Conservation (phyloP, 2,329 filamentous ascomycete species). For the Colletotrichum viniferum region DNA sequence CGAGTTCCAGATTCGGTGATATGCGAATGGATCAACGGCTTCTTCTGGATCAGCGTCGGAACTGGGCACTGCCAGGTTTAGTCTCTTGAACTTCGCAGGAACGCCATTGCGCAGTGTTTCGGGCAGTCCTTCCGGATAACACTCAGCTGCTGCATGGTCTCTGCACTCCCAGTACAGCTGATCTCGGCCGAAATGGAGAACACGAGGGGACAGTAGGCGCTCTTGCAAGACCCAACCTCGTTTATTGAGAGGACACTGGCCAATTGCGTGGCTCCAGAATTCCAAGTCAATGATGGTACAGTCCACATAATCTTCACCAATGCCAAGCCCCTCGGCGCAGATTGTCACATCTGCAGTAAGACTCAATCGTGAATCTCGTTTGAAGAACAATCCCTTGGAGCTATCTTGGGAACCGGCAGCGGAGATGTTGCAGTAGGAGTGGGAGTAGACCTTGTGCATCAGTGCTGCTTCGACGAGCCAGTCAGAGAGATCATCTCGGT, state of each 20-base stretch:
- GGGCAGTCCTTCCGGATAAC: neutral
- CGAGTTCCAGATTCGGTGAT: neutral
- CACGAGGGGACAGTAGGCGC: neutral
- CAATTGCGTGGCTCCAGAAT: neutral
- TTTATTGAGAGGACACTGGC: neutral
- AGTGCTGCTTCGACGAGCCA: conserved; percentile 20
- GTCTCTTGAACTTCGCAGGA: neutral
- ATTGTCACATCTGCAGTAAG: neutral
- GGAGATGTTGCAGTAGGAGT: conserved; percentile 24
- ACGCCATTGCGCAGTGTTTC: neutral
- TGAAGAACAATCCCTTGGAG: conserved; percentile 1
- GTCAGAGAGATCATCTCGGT: conserved; percentile 16
- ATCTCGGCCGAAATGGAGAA: neutral
- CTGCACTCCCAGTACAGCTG: conserved; percentile 7
- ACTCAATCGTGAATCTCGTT: neutral
- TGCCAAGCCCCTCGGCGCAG: neutral
- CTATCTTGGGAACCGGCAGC: conserved; percentile 17
- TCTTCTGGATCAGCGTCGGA: neutral
- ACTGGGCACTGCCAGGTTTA: neutral
- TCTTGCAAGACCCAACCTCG: conserved; percentile 6
- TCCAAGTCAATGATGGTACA: neutral
- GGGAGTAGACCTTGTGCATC: conserved; percentile 24
- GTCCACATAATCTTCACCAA: neutral
- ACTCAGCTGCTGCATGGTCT: neutral
- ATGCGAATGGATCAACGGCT: neutral